Base-by-base conservation (phyloP, 2,329 filamentous ascomycete genomes). In the Orbilia blumenaviensis region DNA sequence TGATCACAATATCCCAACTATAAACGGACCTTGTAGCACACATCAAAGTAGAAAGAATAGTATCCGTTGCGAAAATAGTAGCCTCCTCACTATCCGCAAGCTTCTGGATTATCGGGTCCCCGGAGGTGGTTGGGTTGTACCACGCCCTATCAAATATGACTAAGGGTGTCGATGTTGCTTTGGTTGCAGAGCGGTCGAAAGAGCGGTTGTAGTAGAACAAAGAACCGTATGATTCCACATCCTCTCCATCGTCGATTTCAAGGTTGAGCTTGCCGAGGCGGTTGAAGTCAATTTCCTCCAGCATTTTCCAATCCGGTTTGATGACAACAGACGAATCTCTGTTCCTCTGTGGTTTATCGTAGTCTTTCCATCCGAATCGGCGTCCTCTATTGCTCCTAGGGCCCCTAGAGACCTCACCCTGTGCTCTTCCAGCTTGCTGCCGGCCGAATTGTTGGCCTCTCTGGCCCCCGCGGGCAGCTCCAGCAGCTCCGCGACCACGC, bases 261-360 rank as follows among this genome's bases (percentile, higher is more conserved):
- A 99, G 88, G 85, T 97, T 99, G 81, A 99, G 88, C 88, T 99
- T 99, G 80, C 89, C 88, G 80, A 99, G 88, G 80, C 95, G 91
- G 86, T 93, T 94, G 86, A 96, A 99, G 84, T 99, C 95, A 83
- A 99, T 97, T 87, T 99, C 95, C 86, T 99, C 95, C 81, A 97
- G 87, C 85, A 99, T 88, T 82, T 89, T 88, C 95, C 95, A 99
- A 83, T 97, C 94, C 21, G 94, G 89, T 85, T 96, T 96, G 84
- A 98, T 93, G 85, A 94, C 94, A 82, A 99, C 92, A 36, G 93
- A 97, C 9, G 94, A 92, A 85, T 99, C 95, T 77, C 95, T 92
- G 85, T 96, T 97, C 81, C 95, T 91, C 83, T 94, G 89, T 77
- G 95, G 95, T 89, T 98, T 98, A 86, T 99, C 95, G 83, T 93